Evolutionary conservation across 2,329 filamentous ascomycete genomes (phyloP), one percentile per base, ranked within the genome.

Genomic region (Sphaerulina musiva): DNA sequence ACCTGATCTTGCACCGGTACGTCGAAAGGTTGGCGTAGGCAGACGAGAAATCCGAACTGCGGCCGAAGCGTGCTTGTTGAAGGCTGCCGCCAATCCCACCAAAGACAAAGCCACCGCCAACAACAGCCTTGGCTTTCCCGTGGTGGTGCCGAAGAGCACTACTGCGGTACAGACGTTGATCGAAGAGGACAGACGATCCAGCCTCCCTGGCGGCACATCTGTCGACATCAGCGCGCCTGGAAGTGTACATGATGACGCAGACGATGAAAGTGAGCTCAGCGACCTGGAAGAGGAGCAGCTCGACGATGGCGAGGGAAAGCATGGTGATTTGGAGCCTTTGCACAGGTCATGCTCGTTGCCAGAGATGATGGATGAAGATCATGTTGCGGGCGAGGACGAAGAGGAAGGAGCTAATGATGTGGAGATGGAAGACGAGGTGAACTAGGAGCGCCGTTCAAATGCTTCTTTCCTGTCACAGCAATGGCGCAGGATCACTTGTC

Each of bases 31-130:
- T 62, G 79, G 80, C 5, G 80, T 84, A 6, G 80, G 80, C 6
- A 74, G 80, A 29, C 73, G 80, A 11, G 81, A 84, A 59, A 75
- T 84, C 26, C 76, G 80, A 55, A 76, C 78, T 43, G 76, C 76
- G 58, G 81, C 81, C 7, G 82, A 85, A 66, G 75, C 77, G 0
- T 80, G 80, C 55, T 74, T 77, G 1, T 57, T 76, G 41, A 69
- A 69, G 50, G 55, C 62, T 5, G 54, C 54, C 29, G 46, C 56
- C 17, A 8, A 2, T 23, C 10, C 41, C 4, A 43, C 31, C 40
- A 51, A 51, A 17, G 54, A 60, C 51, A 26, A 60, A 41, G 17
- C 46, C 31, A 40, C 55, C 38, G 38, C 36, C n/a, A 51, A 48
- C 20, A 20, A 20, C 17, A 26, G 38, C 6, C 29, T 38, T 14